Base-by-base conservation (phyloP, 345 rosid genomes). In the Eucalyptus caleyi region DNA sequence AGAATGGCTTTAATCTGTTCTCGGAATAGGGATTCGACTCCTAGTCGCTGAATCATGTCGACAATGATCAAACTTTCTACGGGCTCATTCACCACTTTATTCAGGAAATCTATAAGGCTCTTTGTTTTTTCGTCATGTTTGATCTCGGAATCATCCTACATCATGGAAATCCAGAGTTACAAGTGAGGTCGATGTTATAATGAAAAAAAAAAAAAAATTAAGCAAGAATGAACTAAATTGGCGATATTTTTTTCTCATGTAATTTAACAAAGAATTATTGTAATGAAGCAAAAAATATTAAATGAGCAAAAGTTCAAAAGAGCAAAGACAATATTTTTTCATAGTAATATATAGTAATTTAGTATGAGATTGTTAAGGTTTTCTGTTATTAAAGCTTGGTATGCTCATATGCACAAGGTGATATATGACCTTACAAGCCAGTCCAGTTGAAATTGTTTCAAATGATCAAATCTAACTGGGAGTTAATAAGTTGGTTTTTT, bases 1-100 rank as follows among this genome's bases (percentile, higher is more conserved):
- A 95, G 92, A 65, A 90, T 88, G 54, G 90, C 87, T 21, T 90
- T 90, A 88, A 93, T 94, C 77, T 95, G 94, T 50, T 54, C 11
- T 54, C 4, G 59, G 26, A 54, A 19, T 54, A 54, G 59, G 59
- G 11, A 54, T 54, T 19, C 4, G 1, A 54, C 26, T 54, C 59
- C 59, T 54, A 54, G 59, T 19, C 59, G 59, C 26, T 54, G 59
- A 21, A 54, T 54, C 59, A 54, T 54, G 59, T 54, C 59, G 59
- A 54, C 26, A 54, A 54, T 54, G 1, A 54, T 90, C 86, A 94
- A 85, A 56, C 89, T 83, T 88, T 92, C 54, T 2, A 81, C 45
- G 4, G 92, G 86, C 45, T 82, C 62, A 26, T 81, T 90, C 87
- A 9, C 59, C 40, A 18, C 51, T 37, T 44, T 19, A 27, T 24